Conservation (phyloP, 345 rosid species). For the Clarkia xantiana region DNA sequence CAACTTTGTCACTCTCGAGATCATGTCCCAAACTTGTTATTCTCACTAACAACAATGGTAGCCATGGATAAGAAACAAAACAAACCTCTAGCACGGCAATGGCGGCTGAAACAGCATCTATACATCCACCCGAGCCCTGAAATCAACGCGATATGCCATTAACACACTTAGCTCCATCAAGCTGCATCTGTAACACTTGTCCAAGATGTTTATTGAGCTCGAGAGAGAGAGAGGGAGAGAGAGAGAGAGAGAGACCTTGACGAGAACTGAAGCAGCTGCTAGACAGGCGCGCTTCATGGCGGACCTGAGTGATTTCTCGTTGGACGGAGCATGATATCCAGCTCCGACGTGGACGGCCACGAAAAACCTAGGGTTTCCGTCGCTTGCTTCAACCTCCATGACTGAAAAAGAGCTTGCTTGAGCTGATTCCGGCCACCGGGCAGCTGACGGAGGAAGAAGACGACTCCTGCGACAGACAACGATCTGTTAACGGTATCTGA, state of each 20-base stretch:
- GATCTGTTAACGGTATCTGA: too few relatives aligned
- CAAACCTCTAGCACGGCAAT: slow-evolving; percentile 81
- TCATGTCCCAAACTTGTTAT: too few relatives aligned
- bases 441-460: not conserved
- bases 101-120: slow-evolving; percentile 82
- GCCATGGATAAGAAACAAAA: not conserved
- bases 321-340: slow-evolving; percentile 58
- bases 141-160: slow-evolving; percentile 1
- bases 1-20: too few relatives aligned
- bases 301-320: slow-evolving; percentile 63
- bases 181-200: too few relatives aligned
- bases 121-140: slow-evolving; percentile 51
- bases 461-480: too few relatives aligned
- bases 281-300: slow-evolving; percentile 91
- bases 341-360: slow-evolving; percentile 97
- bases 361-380: slow-evolving; percentile 50
- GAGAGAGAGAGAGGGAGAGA: slow-evolving; percentile 1
- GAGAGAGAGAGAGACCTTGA: too few relatives aligned
- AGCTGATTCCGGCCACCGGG: not conserved
- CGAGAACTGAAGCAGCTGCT: slow-evolving; percentile 69
- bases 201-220: too few relatives aligned
- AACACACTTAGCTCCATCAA: too few relatives aligned
- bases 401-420: not conserved
- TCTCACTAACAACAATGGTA: too few relatives aligned
- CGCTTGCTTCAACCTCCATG: slow-evolving; percentile 26